These are phyloP conservation scores for Candida odintsovae DNA, from an alignment of 805 yeast genomes.

Conservation along the genomic window DNA sequence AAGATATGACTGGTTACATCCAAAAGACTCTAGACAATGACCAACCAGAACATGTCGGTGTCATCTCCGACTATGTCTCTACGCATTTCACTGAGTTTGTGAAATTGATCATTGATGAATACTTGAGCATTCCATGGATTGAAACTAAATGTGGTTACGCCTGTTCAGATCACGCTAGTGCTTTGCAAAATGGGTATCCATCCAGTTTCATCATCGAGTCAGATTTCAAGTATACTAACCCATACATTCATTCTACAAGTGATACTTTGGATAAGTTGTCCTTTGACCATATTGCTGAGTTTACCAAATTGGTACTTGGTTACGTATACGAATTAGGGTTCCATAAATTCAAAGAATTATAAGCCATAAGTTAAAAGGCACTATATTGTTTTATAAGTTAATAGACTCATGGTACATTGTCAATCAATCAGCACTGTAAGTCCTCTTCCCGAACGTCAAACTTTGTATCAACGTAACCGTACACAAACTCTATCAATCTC, in stretches of 20 bases:
- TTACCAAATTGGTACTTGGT: slow-evolving; percentile 70
- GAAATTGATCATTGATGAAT: slow-evolving; percentile 52
- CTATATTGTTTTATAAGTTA: no score
- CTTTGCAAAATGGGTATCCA: slow-evolving; percentile 78
- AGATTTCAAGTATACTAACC: slow-evolving; percentile 55
- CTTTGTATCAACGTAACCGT: background rate
- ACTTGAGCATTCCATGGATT: slow-evolving; percentile 61
- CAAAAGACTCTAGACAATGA: slow-evolving; percentile 30
- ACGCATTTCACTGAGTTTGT: slow-evolving; percentile 28
- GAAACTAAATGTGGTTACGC: slow-evolving; percentile 87
- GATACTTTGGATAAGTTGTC: slow-evolving; percentile 82
- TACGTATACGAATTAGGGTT: slow-evolving; percentile 63
- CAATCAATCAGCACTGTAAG: background rate
- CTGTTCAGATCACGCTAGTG: slow-evolving; percentile 91
- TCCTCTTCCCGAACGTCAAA: background rate
- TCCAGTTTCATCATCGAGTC: slow-evolving; percentile 79
- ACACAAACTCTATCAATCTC: background rate
- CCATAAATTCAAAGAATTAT: slow-evolving; percentile 22
- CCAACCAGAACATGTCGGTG: slow-evolving; percentile 63
- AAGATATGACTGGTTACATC: slow-evolving; percentile 59
- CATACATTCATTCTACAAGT: slow-evolving; percentile 66
- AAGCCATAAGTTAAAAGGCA: no score
- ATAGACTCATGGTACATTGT: background rate
- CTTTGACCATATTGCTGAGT: slow-evolving; percentile 75
- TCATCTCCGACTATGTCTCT: slow-evolving; percentile 37